Evolutionary conservation across 2,329 filamentous ascomycete species (phyloP).

Genomic region (Diaporthe nobilis): DNA sequence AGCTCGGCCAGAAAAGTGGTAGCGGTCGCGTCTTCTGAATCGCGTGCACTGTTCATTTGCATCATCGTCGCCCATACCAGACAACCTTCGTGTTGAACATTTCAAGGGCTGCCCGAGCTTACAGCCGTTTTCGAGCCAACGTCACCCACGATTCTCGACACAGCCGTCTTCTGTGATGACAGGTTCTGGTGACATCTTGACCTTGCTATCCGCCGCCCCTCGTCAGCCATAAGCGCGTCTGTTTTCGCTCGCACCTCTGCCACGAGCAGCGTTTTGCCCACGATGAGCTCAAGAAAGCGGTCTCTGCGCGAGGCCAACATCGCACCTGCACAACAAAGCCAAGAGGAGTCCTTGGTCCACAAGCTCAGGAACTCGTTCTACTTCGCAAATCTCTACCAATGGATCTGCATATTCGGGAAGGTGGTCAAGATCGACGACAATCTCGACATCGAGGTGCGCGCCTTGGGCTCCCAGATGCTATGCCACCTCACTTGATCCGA

Average conservation of each 20-base stretch:
- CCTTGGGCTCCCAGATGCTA: neutral
- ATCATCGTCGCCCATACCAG: slow-evolving; percentile 38
- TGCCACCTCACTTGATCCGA: neutral
- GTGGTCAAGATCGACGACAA: slow-evolving; percentile 91
- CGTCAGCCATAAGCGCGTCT: slow-evolving; percentile 28
- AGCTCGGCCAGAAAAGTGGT: slow-evolving; percentile 33
- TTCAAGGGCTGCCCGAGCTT: neutral
- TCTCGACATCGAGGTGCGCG: slow-evolving; percentile 86
- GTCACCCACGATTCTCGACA: neutral
- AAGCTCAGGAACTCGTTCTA: slow-evolving; percentile 93
- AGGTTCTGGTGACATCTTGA: neutral
- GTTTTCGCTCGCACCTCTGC: slow-evolving; percentile 11
- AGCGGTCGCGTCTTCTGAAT: slow-evolving; percentile 40
- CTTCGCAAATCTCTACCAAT: slow-evolving; percentile 94
- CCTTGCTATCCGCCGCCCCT: neutral
- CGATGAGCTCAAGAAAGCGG: slow-evolving; percentile 65
- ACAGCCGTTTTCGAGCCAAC: neutral
- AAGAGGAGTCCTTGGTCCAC: slow-evolving; percentile 64
- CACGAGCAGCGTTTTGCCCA: slow-evolving; percentile 44
- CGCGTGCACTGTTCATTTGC: slow-evolving; percentile 40
- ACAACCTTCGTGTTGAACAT: slow-evolving; percentile 2
- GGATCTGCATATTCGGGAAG: slow-evolving; percentile 91
- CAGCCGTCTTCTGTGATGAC: slow-evolving; percentile 11
- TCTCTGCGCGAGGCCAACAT: slow-evolving; percentile 59
- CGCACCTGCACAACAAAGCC: slow-evolving; percentile 47